These are phyloP conservation scores for Tolypocladium album DNA, from an alignment of 2,329 filamentous ascomycete genomes.

Conservation along the genomic window DNA sequence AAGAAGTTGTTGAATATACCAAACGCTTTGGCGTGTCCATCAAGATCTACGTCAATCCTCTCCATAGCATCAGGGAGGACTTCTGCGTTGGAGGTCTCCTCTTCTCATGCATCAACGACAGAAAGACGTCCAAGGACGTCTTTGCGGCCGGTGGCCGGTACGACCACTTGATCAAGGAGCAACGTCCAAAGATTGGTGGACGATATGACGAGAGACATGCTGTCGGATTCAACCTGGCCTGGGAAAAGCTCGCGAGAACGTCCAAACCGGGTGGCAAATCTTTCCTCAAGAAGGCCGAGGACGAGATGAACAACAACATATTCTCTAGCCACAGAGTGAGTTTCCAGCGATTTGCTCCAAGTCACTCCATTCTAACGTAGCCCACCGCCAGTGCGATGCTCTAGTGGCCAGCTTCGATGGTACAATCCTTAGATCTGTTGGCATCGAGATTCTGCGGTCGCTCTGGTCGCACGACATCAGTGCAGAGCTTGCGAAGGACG, in stretches of 20 bases:
- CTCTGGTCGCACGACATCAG: constrained; percentile 80
- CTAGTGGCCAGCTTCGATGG: constrained; percentile 82
- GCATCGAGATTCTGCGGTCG: constrained; percentile 64
- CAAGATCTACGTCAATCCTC: constrained; percentile 74
- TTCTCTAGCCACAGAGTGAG: constrained; percentile 55
- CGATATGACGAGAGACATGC: constrained; percentile 61
- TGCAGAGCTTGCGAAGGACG: constrained; percentile 76
- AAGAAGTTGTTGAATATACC: constrained; percentile 65
- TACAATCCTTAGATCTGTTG: constrained; percentile 61
- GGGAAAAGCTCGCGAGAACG: constrained; percentile 69
- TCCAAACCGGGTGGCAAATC: constrained; percentile 41
- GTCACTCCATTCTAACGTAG: neutral
- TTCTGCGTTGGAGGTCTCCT: constrained; percentile 81
- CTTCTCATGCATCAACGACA: constrained; percentile 85
- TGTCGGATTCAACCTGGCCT: constrained; percentile 85
- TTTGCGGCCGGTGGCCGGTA: constrained; percentile 92
- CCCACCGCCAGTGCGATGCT: constrained; percentile 60
- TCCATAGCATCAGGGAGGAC: constrained; percentile 81
- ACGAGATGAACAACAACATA: constrained; percentile 46
- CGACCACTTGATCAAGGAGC: constrained; percentile 77
- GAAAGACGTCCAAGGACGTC: constrained; percentile 63
- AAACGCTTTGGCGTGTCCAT: constrained; percentile 64
- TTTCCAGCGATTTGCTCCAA: constrained; percentile 6
- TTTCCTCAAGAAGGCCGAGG: constrained; percentile 60
- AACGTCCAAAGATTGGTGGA: constrained; percentile 57